Percentiles rank a stretch among this genome's conserved stretches.
Conservation (phyloP, 2,329 filamentous ascomycete species). For the Aspergillus eucalypticola region DNA sequence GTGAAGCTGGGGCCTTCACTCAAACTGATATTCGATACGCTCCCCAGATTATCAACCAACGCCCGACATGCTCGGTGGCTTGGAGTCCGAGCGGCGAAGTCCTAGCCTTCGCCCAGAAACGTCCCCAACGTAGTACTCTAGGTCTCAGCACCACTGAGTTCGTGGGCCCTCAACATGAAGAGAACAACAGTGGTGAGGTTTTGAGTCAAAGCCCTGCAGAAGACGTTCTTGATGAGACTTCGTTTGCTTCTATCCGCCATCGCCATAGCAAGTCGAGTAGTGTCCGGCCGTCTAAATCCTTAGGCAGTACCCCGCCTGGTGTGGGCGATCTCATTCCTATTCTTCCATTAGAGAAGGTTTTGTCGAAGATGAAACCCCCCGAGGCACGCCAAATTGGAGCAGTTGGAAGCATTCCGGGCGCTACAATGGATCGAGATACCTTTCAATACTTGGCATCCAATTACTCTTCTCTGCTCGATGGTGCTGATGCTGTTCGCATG, state of each 20-base stretch:
- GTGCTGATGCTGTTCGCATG: slow-evolving; percentile 22
- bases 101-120: slow-evolving; percentile 55
- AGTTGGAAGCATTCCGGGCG: slow-evolving; percentile 52
- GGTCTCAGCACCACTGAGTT: slow-evolving; percentile 45
- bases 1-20: slow-evolving; percentile 61
- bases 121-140: slow-evolving; percentile 46
- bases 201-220: slow-evolving; percentile 57
- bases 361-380: slow-evolving; percentile 45
- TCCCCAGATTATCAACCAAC: slow-evolving; percentile 59
- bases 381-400: slow-evolving; percentile 50
- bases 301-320: slow-evolving; percentile 55
- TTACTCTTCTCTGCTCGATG: slow-evolving; percentile 43
- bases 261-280: slow-evolving; percentile 50
- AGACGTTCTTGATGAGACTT: slow-evolving; percentile 58
- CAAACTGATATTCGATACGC: slow-evolving; percentile 64
- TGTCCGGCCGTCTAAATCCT: slow-evolving; percentile 53
- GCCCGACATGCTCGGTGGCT: slow-evolving; percentile 57
- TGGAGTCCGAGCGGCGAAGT: slow-evolving; percentile 61
- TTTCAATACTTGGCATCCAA: slow-evolving; percentile 47
- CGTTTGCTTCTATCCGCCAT: slow-evolving; percentile 52
- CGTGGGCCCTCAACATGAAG: slow-evolving; percentile 43
- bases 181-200: slow-evolving; percentile 48
- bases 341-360: slow-evolving; percentile 53
- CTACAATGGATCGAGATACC: slow-evolving; percentile 42
- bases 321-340: slow-evolving; percentile 49